Base-by-base conservation (phyloP, 148 eudicot species). In the Rhododendron ferrugineum region DNA sequence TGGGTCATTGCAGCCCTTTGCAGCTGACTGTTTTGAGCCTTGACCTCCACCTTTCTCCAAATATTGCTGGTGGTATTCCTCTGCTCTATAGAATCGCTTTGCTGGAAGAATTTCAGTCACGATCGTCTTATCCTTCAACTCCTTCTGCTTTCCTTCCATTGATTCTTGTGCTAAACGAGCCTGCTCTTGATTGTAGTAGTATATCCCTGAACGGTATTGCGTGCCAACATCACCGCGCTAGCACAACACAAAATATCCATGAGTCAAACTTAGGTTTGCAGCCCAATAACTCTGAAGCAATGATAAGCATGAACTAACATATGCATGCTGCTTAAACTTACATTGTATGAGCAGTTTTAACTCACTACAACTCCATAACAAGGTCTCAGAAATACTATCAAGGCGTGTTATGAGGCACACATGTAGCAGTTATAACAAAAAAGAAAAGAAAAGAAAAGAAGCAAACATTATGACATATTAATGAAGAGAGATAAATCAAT, bases 1-100 rank as follows among this genome's bases (percentile, higher is more conserved):
- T 81, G 97, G 98, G 44, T 96, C 95, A 58, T 92, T 93, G 92
- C 98, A 96, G 47, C 97, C 95, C 89, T 96, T 96, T 20, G 92
- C 89, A 89, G 98, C 93, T 3, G 93, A 94, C 86, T 96, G 98
- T 60, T 88, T 88, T 6, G 80, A 78, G 81, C 98, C 95, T 36
- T 37, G n/a, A 52, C 95, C 87, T n/a, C 97, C 98, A 70, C 98
- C 98, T 84, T 94, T 96, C 80, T 93, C 98, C 80, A 96, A 86
- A 68, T 96, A 96, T 58, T 94, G 98, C 92, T 96, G 98, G 86
- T 94, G 98, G 86, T 94, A 94, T 86, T 96, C 98, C 86, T 96
- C 98, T n/a, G 98, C 98, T 86, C 92, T 91, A 79, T 94, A 96
- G 73, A 96, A 96, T 80, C 85, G 91, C 91, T 95, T 96, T 2